Base-by-base conservation (phyloP, 169 alveolate species). In the Plasmodium relictum region DNA sequence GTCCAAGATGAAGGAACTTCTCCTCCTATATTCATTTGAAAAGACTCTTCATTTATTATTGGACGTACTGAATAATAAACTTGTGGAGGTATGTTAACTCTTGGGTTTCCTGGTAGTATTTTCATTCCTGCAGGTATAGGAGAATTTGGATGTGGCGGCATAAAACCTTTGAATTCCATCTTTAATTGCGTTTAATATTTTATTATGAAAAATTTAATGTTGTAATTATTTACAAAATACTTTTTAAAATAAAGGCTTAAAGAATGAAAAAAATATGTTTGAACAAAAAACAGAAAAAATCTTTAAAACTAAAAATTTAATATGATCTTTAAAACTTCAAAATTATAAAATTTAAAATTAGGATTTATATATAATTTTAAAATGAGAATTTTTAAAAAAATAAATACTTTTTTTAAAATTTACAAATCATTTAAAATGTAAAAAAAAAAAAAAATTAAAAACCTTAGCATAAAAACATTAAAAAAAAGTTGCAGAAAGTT, bases 11-110 rank as follows among this genome's bases (percentile, higher is more conserved):
- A 78, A 63, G 89, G 89, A 14, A 78, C 89, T 41, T 26, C 65
- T 8, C 89, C 89, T 44, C 89, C 89, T 48, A 78, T 44, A 59
- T 78, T 78, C 89, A 78, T 78, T 65, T 78, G 89, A 37, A 78
- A 78, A 45, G 42, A 45, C 20, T 66, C 89, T 26, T 78, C 78
- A 78, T 78, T 78, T 78, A 78, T 42, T 78, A 78, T 44, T 78
- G 89, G 89, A 6, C 26, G 41, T 20, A 78, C 78, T 24, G 37
- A 12, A 58, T 78, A 78, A 56, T 39, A 45, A 12, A 78, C 89
- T 44, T 12, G 37, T 56, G 89, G 89, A 22, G 89, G 74, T 9
- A 50, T 31, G 44, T 78, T 76, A 12, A 63, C 63, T 20, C 63
- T 52, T 56, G 42, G 74, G 26, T 54, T 65, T 65, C 89, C 89